Evolutionary conservation across 768 basidiomycete genomes (phyloP).

Genomic region (Thelephora aurantiotincta): DNA sequence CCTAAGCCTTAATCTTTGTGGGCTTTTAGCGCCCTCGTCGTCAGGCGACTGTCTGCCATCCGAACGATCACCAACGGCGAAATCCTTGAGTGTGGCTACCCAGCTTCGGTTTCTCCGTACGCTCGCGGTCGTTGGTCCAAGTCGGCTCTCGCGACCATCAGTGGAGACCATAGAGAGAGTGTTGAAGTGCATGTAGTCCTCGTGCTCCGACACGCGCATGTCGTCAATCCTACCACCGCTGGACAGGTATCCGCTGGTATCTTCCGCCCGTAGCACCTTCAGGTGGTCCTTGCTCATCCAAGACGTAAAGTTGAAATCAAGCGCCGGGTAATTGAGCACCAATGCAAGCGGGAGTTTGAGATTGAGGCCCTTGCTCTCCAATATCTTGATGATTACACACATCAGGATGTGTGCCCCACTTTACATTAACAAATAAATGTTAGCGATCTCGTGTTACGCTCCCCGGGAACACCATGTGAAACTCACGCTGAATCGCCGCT

Average conservation of each 20-base stretch:
- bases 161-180: slow-evolving; percentile 85
- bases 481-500: slow-evolving; percentile 97
- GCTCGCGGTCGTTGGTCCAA: no score
- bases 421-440: slow-evolving; percentile 4
- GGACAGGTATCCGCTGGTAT: slow-evolving; percentile 70
- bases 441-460: background rate
- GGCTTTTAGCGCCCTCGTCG: background rate
- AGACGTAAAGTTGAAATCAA: slow-evolving; percentile 97
- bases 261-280: slow-evolving; percentile 73
- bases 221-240: slow-evolving; percentile 63
- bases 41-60: background rate
- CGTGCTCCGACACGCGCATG: slow-evolving; percentile 24
- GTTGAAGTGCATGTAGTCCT: slow-evolving; percentile 73
- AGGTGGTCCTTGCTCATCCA: slow-evolving; percentile 88
- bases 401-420: slow-evolving; percentile 85
- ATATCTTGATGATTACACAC: slow-evolving; percentile 71
- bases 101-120: slow-evolving; percentile 18
- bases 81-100: slow-evolving; percentile 6
- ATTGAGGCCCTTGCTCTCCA: slow-evolving; percentile 41
- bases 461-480: background rate
- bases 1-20: no score
- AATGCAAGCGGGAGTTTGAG: slow-evolving; percentile 71
- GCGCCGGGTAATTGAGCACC: slow-evolving; percentile 79
- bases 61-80: background rate
- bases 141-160: slow-evolving; percentile 5